These are phyloP conservation scores for Lentinus tigrinus DNA, from an alignment of 768 basidiomycete species.

Conservation along the genomic window DNA sequence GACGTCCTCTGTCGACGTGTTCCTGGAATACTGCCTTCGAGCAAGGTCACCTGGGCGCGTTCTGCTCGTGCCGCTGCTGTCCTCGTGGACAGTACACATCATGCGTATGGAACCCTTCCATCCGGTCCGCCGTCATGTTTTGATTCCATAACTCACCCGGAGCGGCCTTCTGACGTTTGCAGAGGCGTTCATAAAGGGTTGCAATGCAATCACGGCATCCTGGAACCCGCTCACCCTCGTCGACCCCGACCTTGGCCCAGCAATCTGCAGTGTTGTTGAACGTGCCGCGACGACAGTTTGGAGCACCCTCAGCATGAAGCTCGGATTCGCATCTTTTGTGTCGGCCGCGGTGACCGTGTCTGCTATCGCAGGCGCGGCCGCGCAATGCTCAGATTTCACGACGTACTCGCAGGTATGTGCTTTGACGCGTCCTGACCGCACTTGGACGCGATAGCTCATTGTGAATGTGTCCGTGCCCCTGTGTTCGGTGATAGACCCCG, in stretches of 20 bases:
- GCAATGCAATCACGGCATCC: background rate
- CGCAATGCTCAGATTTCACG: constrained; percentile 61
- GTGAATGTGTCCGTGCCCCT: too few species aligned
- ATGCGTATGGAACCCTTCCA: constrained; percentile 2
- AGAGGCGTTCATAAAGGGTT: constrained; percentile 14
- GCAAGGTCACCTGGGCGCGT: constrained; percentile 10
- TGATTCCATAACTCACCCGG: constrained; percentile 2
- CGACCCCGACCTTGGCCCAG: background rate
- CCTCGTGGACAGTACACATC: constrained; percentile 9
- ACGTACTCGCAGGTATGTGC: constrained; percentile 54
- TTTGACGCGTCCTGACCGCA: too few species aligned
- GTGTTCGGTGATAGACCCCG: constrained; percentile 38
- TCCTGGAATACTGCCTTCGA: background rate
- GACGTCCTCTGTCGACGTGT: constrained; percentile 4
- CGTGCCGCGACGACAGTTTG: background rate
- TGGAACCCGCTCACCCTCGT: background rate
- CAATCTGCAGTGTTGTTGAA: background rate
- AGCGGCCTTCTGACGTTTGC: background rate
- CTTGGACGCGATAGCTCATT: too few species aligned
- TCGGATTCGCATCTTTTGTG: constrained; percentile 22
- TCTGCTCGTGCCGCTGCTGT: background rate
- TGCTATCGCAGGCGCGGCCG: constrained; percentile 21
- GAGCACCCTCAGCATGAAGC: constrained; percentile 22
- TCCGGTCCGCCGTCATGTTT: constrained; percentile 8
- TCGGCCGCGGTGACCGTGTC: constrained; percentile 21